Conservation (phyloP, 1,284 basidiomycete species). For the Anthracocystis walkeri region DNA sequence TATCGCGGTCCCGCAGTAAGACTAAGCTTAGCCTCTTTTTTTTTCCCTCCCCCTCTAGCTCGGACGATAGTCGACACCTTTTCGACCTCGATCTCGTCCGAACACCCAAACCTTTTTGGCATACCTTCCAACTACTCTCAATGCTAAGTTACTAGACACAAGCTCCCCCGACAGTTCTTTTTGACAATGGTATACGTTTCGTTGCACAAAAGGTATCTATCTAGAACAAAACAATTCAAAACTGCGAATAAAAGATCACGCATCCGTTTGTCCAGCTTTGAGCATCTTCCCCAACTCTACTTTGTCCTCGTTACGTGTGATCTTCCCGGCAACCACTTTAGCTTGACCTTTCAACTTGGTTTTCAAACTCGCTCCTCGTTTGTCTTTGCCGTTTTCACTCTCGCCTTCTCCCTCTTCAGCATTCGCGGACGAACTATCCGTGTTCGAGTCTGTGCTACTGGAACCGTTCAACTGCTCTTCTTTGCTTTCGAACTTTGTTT, state of each 20-base stretch:
- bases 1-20: conserved; percentile 9
- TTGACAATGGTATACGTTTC: too few relatives aligned
- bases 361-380: conserved; percentile 18
- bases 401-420: neutral
- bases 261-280: conserved; percentile 31
- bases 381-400: too few relatives aligned
- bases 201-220: neutral
- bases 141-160: too few relatives aligned
- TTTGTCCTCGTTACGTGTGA: conserved; percentile 35
- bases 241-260: neutral
- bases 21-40: neutral
- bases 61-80: neutral
- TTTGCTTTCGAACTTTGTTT: conserved; percentile 10
- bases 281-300: conserved; percentile 24
- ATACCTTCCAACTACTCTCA: too few relatives aligned
- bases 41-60: too few relatives aligned
- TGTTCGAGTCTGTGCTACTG: neutral
- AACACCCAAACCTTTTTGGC: too few relatives aligned
- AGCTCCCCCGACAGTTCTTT: too few relatives aligned
- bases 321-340: conserved; percentile 38
- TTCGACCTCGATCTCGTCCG: too few relatives aligned
- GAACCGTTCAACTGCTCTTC: conserved; percentile 9
- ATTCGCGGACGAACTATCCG: conserved; percentile 4
- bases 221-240: too few relatives aligned
- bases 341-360: conserved; percentile 44